Evolutionary conservation across 2,329 filamentous ascomycete genomes (phyloP).

Genomic region (Massarina eburnea): DNA sequence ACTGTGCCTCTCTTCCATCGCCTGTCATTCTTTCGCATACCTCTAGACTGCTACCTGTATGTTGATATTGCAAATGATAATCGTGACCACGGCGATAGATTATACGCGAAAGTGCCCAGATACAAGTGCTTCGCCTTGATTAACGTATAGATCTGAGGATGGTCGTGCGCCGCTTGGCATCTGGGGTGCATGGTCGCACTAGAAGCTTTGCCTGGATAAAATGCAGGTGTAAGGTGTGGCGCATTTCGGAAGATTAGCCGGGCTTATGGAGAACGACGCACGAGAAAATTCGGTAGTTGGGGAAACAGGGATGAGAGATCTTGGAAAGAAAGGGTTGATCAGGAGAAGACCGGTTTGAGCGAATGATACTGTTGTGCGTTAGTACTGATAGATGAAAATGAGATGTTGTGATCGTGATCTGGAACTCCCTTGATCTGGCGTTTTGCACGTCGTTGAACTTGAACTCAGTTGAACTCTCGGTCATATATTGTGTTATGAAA

Average conservation of each 20-base stretch:
- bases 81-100: slow-evolving; percentile 7
- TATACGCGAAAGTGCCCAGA: slow-evolving; percentile 4
- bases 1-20: not conserved
- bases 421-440: not conserved
- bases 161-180: slow-evolving; percentile 8
- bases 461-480: too few species aligned
- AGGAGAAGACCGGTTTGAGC: not conserved
- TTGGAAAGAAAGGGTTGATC: slow-evolving; percentile 11
- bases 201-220: slow-evolving; percentile 17
- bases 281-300: slow-evolving; percentile 18
- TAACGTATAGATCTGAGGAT: slow-evolving; percentile 2
- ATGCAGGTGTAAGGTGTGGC: slow-evolving; percentile 6
- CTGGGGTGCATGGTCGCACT: slow-evolving; percentile 12
- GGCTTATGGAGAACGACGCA: slow-evolving; percentile 12
- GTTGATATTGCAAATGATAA: slow-evolving; percentile 10
- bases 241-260: slow-evolving; percentile 20
- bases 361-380: not conserved
- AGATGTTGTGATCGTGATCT: not conserved
- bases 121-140: slow-evolving; percentile 12
- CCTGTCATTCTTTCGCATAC: not conserved
- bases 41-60: slow-evolving; percentile 1
- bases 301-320: slow-evolving; percentile 13
- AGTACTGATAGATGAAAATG: slow-evolving; percentile 1
- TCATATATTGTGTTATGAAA: too few species aligned
- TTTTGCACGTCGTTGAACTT: too few species aligned